Base-by-base conservation (phyloP, 768 basidiomycete species). In the Exidia glandulosa region DNA sequence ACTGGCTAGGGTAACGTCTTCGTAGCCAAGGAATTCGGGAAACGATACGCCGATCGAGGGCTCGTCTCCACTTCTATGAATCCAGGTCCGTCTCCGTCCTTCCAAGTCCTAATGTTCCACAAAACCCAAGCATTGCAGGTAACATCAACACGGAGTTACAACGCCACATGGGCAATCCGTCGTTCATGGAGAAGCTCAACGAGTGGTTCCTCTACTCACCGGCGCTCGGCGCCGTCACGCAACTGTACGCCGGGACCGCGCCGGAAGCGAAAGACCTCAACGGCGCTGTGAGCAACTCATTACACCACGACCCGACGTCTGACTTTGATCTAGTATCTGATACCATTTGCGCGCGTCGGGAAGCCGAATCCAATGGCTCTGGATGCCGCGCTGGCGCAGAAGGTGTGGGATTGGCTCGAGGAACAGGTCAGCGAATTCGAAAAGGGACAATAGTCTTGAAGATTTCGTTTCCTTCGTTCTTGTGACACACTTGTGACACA, bases 351-450 rank as follows among this genome's bases (percentile, higher is more conserved):
- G n/a, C 71, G 76, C 27, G 30, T 75, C 1, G 78, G 76, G 1
- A 48, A 30, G 1, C 62, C 73, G 0, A 68, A 63, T 23, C 61
- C 66, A 19, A 68, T 69, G 3, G 69, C 72, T 1, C 66, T 69
- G 50, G 76, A 80, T 63, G 67, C 70, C 27, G 61, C 69, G 37
- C 59, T 72, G 4, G 72, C 72, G 1, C 67, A 63, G 47, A 68
- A 73, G n/a, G 63, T 81, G 1, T 80, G 79, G 79, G 66, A 68
- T 3, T 81, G 74, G 71, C 61, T 78, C 57, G 78, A 81, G 45
- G 78, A 79, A 41, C 77, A 79, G 57, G 70, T 78, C 25, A 37
- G 19, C 9, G 36, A 37, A 9, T 19, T 37, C 36, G n/a, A n/a
- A n/a, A n/a, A n/a, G n/a, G n/a, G n/a, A n/a, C n/a, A n/a, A n/a